phyloP scores from a whole-genome alignment of 169 alveolate species.

The Cardiosporidium cionae region DNA sequence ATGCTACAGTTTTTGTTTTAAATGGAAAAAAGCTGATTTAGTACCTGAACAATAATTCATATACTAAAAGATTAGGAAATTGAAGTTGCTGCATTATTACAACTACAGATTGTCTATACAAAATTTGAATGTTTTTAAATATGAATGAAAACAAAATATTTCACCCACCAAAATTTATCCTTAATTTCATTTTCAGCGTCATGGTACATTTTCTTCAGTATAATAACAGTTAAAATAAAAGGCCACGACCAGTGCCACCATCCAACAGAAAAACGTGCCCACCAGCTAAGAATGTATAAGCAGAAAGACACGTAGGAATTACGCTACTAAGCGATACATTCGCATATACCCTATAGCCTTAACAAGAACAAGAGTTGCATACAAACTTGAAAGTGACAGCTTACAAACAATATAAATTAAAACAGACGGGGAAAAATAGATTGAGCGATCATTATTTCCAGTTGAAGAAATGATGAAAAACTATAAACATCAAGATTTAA shows the following conservation, averaged over 20 bases:
- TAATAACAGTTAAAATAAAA: conserved; percentile 14
- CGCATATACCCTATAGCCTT: no score
- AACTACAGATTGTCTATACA: no score
- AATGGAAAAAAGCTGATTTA: no score
- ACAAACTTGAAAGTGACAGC: not conserved
- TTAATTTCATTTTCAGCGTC: conserved; percentile 31
- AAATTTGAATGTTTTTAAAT: no score
- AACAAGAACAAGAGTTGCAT: not conserved
- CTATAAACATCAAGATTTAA: not conserved
- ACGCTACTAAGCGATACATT: no score
- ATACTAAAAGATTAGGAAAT: no score
- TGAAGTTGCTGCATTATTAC: no score
- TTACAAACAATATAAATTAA: not conserved
- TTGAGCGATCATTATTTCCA: no score
- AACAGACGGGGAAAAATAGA: not conserved
- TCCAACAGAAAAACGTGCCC: conserved; percentile 30
- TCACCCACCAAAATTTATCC: conserved; percentile 42
- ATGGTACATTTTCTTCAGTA: conserved; percentile 27
- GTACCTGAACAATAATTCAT: no score
- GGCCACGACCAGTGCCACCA: conserved; percentile 43
- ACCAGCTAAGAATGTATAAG: conserved; percentile 5
- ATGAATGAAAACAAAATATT: no score
- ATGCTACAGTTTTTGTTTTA: no score
- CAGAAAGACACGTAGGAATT: not conserved
- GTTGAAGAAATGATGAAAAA: not conserved